phyloP scores from a whole-genome alignment of 352 stramenopile species.

The Phytophthora sojae region DNA sequence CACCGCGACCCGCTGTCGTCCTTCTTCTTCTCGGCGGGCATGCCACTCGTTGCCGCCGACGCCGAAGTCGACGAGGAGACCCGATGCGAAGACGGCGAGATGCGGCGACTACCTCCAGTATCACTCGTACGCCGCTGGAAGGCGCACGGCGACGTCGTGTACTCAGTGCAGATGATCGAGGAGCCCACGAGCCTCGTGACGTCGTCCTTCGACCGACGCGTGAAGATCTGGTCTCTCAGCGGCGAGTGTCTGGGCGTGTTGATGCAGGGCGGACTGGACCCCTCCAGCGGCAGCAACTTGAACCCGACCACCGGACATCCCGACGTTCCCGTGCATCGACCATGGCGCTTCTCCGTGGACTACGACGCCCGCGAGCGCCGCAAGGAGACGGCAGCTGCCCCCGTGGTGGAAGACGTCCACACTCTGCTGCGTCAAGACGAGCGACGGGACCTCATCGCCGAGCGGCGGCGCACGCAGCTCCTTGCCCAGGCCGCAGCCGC shows the following conservation, averaged over 20 bases:
- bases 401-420: constrained; percentile 71
- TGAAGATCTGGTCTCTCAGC: constrained; percentile 75
- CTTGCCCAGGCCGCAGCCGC: constrained; percentile 22
- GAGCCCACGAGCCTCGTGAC: constrained; percentile 77
- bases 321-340: constrained; percentile 23
- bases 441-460: constrained; percentile 28
- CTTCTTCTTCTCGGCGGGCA: constrained; percentile 69
- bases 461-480: constrained; percentile 25
- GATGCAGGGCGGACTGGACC: constrained; percentile 72
- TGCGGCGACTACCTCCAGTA: constrained; percentile 30
- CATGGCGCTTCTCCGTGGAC: constrained; percentile 81
- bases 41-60: constrained; percentile 51
- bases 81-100: constrained; percentile 26
- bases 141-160: constrained; percentile 79
- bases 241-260: constrained; percentile 78
- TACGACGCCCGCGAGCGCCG: constrained; percentile 75
- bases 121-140: constrained; percentile 68
- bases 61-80: constrained; percentile 22
- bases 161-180: constrained; percentile 77
- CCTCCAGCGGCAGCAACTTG: constrained; percentile 33
- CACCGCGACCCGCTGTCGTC: constrained; percentile 55
- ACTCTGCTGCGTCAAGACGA: constrained; percentile 34
- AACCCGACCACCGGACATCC: constrained; percentile 1
- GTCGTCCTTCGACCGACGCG: constrained; percentile 79
- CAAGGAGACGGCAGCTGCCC: constrained; percentile 63